A percentile compares a stretch with the other conserved stretches of the same genome.
These are phyloP conservation scores for Soucietia sequanensis DNA, from an alignment of 805 yeast species.

Conservation along the genomic window DNA sequence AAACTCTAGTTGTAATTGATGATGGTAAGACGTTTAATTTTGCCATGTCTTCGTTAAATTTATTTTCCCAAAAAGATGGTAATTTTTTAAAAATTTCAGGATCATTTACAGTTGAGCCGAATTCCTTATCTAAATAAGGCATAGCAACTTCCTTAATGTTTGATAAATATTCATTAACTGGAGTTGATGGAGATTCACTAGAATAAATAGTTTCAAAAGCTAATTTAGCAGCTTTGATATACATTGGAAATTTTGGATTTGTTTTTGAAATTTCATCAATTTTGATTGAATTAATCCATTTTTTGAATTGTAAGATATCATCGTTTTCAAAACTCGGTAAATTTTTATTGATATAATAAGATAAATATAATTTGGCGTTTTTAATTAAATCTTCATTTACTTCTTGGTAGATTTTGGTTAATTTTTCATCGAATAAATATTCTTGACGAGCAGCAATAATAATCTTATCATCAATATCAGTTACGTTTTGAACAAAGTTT, in stretches of 20 bases:
- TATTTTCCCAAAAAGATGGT: slow-evolving; percentile 87
- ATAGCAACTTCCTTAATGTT: slow-evolving; percentile 74
- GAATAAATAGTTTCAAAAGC: slow-evolving; percentile 49
- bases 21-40: slow-evolving; percentile 83
- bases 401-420: slow-evolving; percentile 22
- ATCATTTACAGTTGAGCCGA: slow-evolving; percentile 77
- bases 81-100: slow-evolving; percentile 78
- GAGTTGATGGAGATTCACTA: slow-evolving; percentile 15
- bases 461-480: slow-evolving; percentile 98
- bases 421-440: slow-evolving; percentile 67
- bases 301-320: slow-evolving; percentile 35
- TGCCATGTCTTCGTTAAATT: slow-evolving; percentile 83
- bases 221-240: slow-evolving; percentile 56
- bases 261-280: slow-evolving; percentile 46
- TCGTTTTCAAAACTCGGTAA: slow-evolving; percentile 43
- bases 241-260: slow-evolving; percentile 88
- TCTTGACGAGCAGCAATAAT: slow-evolving; percentile 92
- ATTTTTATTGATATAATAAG: slow-evolving; percentile 51
- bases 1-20: slow-evolving; percentile 85
- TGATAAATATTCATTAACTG: slow-evolving; percentile 41
- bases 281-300: slow-evolving; percentile 55
- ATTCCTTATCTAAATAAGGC: slow-evolving; percentile 65
- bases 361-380: slow-evolving; percentile 44
- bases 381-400: slow-evolving; percentile 35
- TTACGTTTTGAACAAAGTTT: slow-evolving; percentile 89